Percentiles rank a stretch among this genome's conserved stretches.
Evolutionary conservation across 768 basidiomycete genomes (phyloP).

Genomic region (Boletus coccyginus): DNA sequence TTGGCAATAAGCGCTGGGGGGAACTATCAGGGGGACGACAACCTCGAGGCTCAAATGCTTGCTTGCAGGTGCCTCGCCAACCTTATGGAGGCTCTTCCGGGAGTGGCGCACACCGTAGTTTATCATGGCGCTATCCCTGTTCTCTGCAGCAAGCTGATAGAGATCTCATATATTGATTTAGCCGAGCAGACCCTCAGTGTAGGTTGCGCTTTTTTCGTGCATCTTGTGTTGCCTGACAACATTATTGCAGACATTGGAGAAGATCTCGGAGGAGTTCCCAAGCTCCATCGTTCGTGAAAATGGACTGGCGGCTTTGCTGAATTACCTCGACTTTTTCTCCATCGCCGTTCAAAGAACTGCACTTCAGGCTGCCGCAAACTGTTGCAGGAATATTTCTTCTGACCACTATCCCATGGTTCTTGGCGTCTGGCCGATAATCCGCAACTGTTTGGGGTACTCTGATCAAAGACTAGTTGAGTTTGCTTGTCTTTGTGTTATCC

Average conservation of each 20-base stretch:
- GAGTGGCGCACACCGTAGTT: constrained; percentile 95
- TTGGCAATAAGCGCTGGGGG: constrained; percentile 76
- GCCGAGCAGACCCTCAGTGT: constrained; percentile 98
- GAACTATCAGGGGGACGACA: constrained; percentile 76
- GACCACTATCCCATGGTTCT: constrained; percentile 89
- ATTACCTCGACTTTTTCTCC: constrained; percentile 97
- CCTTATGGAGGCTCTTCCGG: constrained; percentile 98
- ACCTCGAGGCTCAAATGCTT: constrained; percentile 90
- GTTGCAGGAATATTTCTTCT: constrained; percentile 86
- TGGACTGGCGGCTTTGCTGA: constrained; percentile 87
- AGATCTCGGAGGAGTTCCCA: constrained; percentile 97
- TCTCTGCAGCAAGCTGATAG: constrained; percentile 93
- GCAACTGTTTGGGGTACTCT: constrained; percentile 86
- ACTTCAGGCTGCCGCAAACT: constrained; percentile 93
- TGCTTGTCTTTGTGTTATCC: constrained; percentile 91
- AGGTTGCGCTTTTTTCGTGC: constrained; percentile 37
- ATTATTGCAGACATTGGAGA: constrained; percentile 81
- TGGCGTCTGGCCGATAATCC: constrained; percentile 89
- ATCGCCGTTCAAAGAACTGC: constrained; percentile 97
- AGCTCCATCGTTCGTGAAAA: constrained; percentile 95
- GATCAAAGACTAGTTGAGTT: constrained; percentile 98
- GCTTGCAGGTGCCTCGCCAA: constrained; percentile 97
- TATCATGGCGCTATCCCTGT: constrained; percentile 98
- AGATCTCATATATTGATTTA: constrained; percentile 97
- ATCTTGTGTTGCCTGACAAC: constrained; percentile 10